These are phyloP conservation scores for Cladophialophora chaetospira DNA, from an alignment of 2,329 filamentous ascomycete species.

Conservation along the genomic window DNA sequence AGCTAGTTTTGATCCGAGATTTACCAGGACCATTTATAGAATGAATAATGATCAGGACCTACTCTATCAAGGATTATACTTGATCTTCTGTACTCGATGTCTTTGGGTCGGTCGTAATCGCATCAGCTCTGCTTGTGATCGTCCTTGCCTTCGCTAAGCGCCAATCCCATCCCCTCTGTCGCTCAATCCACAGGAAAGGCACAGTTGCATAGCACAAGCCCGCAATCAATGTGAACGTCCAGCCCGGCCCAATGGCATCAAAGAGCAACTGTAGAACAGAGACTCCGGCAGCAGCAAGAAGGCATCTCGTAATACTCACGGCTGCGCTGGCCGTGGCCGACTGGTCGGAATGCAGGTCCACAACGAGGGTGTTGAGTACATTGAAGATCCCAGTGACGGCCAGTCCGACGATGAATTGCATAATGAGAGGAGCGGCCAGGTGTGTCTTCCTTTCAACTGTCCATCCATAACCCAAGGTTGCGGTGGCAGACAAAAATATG, in stretches of 20 bases:
- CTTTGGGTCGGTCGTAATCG: neutral
- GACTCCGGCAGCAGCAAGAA: constrained; percentile 29
- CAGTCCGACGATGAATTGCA: constrained; percentile 19
- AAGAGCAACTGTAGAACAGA: constrained; percentile 31
- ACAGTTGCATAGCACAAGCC: constrained; percentile 4
- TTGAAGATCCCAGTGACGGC: constrained; percentile 8
- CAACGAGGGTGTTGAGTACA: constrained; percentile 13
- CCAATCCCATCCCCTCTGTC: neutral
- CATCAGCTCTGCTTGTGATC: neutral
- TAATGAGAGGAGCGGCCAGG: constrained; percentile 38
- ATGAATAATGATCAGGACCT: neutral
- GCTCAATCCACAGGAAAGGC: neutral
- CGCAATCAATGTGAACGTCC: constrained; percentile 23
- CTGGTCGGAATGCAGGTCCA: constrained; percentile 19
- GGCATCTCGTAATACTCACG: constrained; percentile 39
- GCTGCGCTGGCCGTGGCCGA: constrained; percentile 39
- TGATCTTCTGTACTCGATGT: neutral
- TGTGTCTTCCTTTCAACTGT: constrained; percentile 39
- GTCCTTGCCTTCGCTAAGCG: neutral
- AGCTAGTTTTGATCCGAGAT: neutral
- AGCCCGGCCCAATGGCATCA: constrained; percentile 33
- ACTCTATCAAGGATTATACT: neutral
- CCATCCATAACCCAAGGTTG: constrained; percentile 47
- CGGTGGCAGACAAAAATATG: constrained; percentile 19
- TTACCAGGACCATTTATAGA: too few relatives aligned